These are phyloP conservation scores for Petunia axillaris DNA, from an alignment of 257 asterid genomes.

Conservation along the genomic window DNA sequence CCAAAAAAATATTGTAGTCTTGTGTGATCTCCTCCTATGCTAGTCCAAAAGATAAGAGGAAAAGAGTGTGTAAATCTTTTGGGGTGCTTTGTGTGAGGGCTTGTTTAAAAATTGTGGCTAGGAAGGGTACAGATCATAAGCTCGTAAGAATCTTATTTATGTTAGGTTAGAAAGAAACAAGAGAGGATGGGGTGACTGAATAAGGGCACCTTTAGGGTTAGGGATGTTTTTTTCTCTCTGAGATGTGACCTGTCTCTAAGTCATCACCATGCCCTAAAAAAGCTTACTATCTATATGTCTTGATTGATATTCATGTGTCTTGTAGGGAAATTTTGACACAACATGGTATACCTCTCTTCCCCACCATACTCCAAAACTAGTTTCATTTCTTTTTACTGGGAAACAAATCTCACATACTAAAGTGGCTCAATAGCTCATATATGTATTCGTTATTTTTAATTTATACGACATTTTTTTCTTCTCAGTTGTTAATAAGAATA, in stretches of 20 bases:
- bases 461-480: too few species aligned
- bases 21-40: not conserved
- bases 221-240: slow-evolving; percentile 64
- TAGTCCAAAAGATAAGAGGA: not conserved
- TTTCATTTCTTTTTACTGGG: too few species aligned
- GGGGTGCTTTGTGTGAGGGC: not conserved
- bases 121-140: not conserved
- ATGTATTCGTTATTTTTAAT: too few species aligned
- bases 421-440: too few species aligned
- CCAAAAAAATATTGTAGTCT: not conserved
- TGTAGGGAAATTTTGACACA: slow-evolving; percentile 39
- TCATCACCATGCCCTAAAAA: slow-evolving; percentile 53
- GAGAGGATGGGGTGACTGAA: slow-evolving; percentile 49
- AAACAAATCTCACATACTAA: too few species aligned
- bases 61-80: not conserved
- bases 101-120: not conserved
- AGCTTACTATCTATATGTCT: slow-evolving; percentile 26
- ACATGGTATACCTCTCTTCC: slow-evolving; percentile 31
- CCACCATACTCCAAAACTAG: not conserved
- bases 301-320: slow-evolving; percentile 40
- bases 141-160: not conserved
- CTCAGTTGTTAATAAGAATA: too few species aligned
- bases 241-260: slow-evolving; percentile 77
- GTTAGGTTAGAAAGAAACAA: slow-evolving; percentile 44
- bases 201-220: slow-evolving; percentile 81